phyloP scores from a whole-genome alignment of 768 basidiomycete genomes.

The Mycena leptocephala region DNA sequence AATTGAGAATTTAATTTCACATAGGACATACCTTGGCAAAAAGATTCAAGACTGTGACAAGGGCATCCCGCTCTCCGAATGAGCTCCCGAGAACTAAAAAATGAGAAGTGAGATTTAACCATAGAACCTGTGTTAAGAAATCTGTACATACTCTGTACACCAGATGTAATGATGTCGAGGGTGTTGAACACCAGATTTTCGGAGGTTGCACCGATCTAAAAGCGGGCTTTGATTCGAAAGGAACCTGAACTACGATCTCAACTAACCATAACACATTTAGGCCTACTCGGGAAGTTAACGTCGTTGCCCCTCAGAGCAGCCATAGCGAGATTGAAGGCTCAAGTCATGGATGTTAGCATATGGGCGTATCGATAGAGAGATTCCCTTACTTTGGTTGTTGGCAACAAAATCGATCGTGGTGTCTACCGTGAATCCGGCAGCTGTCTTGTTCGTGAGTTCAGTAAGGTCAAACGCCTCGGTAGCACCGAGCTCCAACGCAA shows the following conservation, averaged over 20 bases:
- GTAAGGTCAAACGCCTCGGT: slow-evolving; percentile 35
- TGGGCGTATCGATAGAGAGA: neutral
- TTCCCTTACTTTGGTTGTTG: slow-evolving; percentile 37
- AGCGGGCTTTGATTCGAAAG: neutral
- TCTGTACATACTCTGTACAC: slow-evolving; percentile 20
- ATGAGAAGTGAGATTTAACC: neutral
- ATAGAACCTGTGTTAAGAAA: neutral
- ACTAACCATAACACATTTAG: slow-evolving; percentile 26
- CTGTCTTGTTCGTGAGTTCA: slow-evolving; percentile 32
- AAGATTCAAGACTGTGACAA: slow-evolving; percentile 30
- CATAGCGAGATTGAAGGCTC: slow-evolving; percentile 32
- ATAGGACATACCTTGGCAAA: slow-evolving; percentile 20
- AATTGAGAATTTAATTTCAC: neutral
- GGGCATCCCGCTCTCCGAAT: neutral
- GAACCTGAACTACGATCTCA: neutral
- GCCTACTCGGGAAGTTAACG: slow-evolving; percentile 20
- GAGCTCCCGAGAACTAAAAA: slow-evolving; percentile 7
- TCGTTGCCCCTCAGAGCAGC: slow-evolving; percentile 30
- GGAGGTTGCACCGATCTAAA: slow-evolving; percentile 26
- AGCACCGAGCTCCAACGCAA: slow-evolving; percentile 42
- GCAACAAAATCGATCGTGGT: slow-evolving; percentile 43
- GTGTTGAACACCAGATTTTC: slow-evolving; percentile 31
- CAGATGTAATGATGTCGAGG: slow-evolving; percentile 12
- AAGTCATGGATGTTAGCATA: neutral
- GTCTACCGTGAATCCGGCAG: slow-evolving; percentile 37